phyloP scores from a whole-genome alignment of 129 eudicot genomes.

The Logfia minima region DNA sequence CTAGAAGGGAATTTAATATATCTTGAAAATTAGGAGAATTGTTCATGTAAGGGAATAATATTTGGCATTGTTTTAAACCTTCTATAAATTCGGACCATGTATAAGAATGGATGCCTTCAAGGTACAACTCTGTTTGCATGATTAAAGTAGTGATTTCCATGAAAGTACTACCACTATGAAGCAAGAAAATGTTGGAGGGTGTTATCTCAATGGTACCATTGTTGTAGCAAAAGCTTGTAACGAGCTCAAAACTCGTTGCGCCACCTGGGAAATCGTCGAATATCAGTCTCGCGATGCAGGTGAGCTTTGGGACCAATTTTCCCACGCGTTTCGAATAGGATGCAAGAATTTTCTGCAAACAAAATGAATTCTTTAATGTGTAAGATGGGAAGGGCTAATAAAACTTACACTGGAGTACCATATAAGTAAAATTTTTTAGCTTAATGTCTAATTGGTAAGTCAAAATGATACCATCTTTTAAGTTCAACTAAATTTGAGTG shows the following conservation, averaged over 20 bases:
- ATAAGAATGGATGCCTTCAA: conserved; percentile 38
- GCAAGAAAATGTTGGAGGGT: conserved; percentile 45
- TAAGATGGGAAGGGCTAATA: neutral
- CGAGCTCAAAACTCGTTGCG: conserved; percentile 53
- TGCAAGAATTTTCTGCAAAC: conserved; percentile 49
- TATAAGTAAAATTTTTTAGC: too few relatives aligned
- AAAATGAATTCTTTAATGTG: neutral
- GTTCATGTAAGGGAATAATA: conserved; percentile 18
- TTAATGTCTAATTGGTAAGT: neutral
- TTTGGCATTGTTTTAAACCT: conserved; percentile 51
- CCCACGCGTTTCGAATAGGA: conserved; percentile 43
- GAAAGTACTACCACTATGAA: conserved; percentile 48
- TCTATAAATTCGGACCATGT: conserved; percentile 55
- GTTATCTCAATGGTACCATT: conserved; percentile 47
- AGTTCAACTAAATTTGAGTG: neutral
- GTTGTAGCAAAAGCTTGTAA: conserved; percentile 58
- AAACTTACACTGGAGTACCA: neutral
- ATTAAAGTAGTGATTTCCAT: conserved; percentile 51
- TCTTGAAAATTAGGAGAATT: conserved; percentile 27
- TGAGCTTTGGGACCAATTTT: conserved; percentile 23
- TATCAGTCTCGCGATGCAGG: conserved; percentile 34
- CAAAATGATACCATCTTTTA: neutral
- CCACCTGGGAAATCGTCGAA: conserved; percentile 70
- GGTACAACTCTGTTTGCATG: conserved; percentile 39
- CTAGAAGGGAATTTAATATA: conserved; percentile 40